Evolutionary conservation across 345 rosid species (phyloP).

Genomic region (Melastoma malabathricum): DNA sequence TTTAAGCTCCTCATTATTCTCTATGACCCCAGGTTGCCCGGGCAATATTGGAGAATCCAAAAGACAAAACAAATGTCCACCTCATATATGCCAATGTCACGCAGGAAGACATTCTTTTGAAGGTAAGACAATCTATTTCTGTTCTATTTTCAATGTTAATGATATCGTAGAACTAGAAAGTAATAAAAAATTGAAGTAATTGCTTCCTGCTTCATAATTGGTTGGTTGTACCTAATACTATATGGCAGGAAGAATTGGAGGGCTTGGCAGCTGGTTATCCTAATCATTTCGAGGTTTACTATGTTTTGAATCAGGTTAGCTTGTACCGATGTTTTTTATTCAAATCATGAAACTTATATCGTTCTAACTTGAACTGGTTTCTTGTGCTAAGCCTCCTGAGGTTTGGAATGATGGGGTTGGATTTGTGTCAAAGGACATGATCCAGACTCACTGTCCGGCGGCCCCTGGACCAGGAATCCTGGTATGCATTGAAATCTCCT

Average conservation of each 20-base stretch:
- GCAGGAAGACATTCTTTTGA: slow-evolving; percentile 80
- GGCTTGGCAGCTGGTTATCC: slow-evolving; percentile 52
- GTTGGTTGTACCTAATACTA: slow-evolving; percentile 1
- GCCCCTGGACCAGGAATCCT: slow-evolving; percentile 58
- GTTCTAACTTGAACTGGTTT: neutral
- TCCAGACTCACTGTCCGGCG: slow-evolving; percentile 65
- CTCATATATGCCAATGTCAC: slow-evolving; percentile 91
- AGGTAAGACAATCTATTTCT: slow-evolving; percentile 29
- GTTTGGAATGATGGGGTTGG: slow-evolving; percentile 87
- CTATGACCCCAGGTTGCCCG: slow-evolving; percentile 55
- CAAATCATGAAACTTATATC: neutral
- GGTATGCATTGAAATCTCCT: slow-evolving; percentile 20
- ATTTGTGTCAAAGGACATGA: slow-evolving; percentile 85
- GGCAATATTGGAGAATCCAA: slow-evolving; percentile 82
- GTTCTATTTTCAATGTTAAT: neutral
- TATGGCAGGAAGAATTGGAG: slow-evolving; percentile 74
- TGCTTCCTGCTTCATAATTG: neutral
- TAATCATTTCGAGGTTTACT: slow-evolving; percentile 54
- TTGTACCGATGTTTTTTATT: neutral
- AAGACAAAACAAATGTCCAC: slow-evolving; percentile 64
- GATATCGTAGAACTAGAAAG: neutral
- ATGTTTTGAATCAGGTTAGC: slow-evolving; percentile 84
- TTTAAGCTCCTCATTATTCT: slow-evolving; percentile 7
- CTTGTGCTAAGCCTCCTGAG: slow-evolving; percentile 64
- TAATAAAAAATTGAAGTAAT: neutral